These are phyloP conservation scores for Nematocida sp. DNA, from an alignment of 371 early-diverging fungal species.

Conservation along the genomic window DNA sequence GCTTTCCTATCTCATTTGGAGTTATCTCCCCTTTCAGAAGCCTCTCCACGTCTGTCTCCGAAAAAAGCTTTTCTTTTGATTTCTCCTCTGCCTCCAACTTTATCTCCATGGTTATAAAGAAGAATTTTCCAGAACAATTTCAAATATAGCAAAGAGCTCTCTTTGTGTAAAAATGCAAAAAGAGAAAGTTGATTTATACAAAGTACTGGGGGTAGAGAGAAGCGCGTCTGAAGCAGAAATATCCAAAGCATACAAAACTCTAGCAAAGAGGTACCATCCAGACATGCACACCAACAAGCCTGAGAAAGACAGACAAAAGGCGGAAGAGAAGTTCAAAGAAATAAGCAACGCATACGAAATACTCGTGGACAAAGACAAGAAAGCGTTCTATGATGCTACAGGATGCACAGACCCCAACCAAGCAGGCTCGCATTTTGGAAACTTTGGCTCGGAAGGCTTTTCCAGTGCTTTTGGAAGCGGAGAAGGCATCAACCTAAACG, in stretches of 20 bases:
- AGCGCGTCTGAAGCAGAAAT: conserved; percentile 75
- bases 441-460: background rate
- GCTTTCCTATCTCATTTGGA: conserved; percentile 1
- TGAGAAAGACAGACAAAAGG: conserved; percentile 76
- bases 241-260: conserved; percentile 85
- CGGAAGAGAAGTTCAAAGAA: conserved; percentile 69
- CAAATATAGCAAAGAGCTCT: conserved; percentile 18
- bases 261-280: conserved; percentile 85
- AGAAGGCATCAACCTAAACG: background rate
- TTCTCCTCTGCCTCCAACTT: background rate
- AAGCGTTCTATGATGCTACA: conserved; percentile 28
- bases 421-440: background rate
- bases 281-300: conserved; percentile 74
- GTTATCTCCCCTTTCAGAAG: conserved; percentile 1
- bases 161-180: conserved; percentile 18
- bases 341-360: conserved; percentile 43
- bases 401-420: conserved; percentile 3
- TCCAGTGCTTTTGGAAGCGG: background rate
- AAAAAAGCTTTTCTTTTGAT: background rate
- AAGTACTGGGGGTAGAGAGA: conserved; percentile 74
- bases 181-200: conserved; percentile 50
- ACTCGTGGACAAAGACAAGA: conserved; percentile 22
- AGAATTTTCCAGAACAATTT: conserved; percentile 33
- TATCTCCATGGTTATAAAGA: background rate
- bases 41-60: background rate